Conservation (phyloP, 306 rosid genomes). For the Glycine tomentella region DNA sequence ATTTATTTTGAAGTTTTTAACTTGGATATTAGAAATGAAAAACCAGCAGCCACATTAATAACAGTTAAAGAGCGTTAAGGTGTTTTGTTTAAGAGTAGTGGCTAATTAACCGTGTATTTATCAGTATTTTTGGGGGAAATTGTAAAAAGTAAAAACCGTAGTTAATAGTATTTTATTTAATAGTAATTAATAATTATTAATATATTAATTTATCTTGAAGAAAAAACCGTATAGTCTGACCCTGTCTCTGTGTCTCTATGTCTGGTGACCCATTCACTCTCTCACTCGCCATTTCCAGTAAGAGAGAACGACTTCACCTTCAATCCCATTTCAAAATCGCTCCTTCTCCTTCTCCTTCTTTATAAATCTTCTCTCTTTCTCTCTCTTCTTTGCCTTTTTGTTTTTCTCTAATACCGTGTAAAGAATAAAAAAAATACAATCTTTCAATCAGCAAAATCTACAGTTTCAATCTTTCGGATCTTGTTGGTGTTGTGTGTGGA, state of each 20-base stretch:
- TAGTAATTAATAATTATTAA: too few species aligned
- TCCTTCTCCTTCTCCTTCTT: background rate
- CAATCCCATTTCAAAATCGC: conserved; percentile 49
- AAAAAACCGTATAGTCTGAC: conserved; percentile 14
- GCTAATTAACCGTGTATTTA: too few species aligned
- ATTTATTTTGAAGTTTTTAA: too few species aligned
- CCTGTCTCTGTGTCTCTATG: background rate
- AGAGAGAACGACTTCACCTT: too few species aligned
- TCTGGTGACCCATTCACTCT: conserved; percentile 31
- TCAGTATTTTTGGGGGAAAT: too few species aligned
- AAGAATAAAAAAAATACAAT: background rate
- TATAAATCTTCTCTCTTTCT: background rate
- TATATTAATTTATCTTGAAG: background rate
- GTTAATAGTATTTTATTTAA: background rate
- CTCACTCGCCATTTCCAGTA: too few species aligned
- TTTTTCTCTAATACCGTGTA: background rate
- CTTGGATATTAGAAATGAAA: too few species aligned
- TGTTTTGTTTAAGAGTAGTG: too few species aligned
- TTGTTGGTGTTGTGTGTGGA: conserved; percentile 50
- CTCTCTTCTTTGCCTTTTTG: background rate
- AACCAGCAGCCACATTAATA: too few species aligned
- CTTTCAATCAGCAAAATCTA: conserved; percentile 8
- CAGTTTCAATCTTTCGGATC: conserved; percentile 61
- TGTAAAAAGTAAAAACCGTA: background rate
- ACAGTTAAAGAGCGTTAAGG: too few species aligned